Conservation (phyloP, 495 filamentous ascomycete genomes). For the Friedmanniomyces endolithicus region DNA sequence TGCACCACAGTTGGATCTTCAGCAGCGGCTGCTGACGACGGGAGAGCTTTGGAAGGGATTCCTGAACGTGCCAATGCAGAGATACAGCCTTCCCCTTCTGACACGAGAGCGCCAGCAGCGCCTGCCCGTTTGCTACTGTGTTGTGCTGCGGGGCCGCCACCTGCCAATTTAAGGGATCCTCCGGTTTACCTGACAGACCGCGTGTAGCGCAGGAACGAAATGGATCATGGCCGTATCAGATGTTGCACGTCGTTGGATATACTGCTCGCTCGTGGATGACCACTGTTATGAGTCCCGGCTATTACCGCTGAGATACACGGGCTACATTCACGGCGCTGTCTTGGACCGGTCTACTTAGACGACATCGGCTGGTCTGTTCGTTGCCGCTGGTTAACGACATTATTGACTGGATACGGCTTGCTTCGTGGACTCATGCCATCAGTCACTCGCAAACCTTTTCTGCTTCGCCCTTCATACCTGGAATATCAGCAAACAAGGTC, state of each 20-base stretch:
- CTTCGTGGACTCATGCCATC: conserved; percentile 5
- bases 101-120: not conserved
- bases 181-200: not conserved
- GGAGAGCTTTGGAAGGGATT: not conserved
- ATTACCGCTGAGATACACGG: not conserved
- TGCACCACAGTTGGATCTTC: not conserved
- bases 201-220: not conserved
- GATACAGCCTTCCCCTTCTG: not conserved
- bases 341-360: not conserved
- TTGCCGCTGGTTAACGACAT: not conserved
- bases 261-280: not conserved
- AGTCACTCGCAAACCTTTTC: conserved; percentile 6
- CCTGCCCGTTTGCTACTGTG: not conserved
- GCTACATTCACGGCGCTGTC: not conserved
- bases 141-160: not conserved
- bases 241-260: not conserved
- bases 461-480: conserved; percentile 39
- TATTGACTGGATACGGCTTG: not conserved
- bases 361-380: not conserved
- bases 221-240: not conserved
- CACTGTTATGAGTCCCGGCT: not conserved
- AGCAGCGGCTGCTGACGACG: not conserved
- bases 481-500: conserved; percentile 38
- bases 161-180: not conserved
- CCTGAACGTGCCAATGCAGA: not conserved